Base-by-base conservation (phyloP, 1,284 basidiomycete species). In the Porodaedalea pini region DNA sequence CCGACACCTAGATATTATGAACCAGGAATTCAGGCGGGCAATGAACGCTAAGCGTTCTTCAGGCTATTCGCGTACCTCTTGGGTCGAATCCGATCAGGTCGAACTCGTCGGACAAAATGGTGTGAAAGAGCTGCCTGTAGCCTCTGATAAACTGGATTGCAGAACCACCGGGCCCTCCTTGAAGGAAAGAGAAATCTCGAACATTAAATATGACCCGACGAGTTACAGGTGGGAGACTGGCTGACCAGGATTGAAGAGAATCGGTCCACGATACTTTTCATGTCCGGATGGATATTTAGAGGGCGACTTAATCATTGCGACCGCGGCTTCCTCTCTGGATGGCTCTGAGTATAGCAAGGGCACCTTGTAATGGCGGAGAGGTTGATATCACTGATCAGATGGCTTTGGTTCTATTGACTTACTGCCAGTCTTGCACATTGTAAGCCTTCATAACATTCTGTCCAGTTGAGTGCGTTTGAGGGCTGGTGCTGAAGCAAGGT, bases 211-310 rank as follows among this genome's bases (percentile, higher is more conserved):
- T 17, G 11, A 31, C 34, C 5, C 3, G 32, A 23, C 2, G 7
- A 7, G 11, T 5, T 2, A 31, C 3, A 36, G 11, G 11, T 31
- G 4, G n/a, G n/a, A 7, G 17, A 11, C 13, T 57, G 15, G 37
- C 52, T 19, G 17, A 58, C 62, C 63, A 5, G 63, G 63, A 51
- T 64, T 64, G 40, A 60, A 60, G 11, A 62, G 47, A 27, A 64
- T 54, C 5, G 63, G 62, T 1, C 63, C 63, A 21, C 58, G 60
- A 29, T 62, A 64, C 10, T 56, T 53, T 36, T 58, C 47, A 37
- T 54, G 32, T 1, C 44, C 52, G 6, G 41, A 7, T 13, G 61
- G 31, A 25, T 61, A 41, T 8, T 52, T 62, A 7, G 63, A 51
- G 11, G 58, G 55, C 15, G 56, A 48, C 40, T 52, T 54, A 5